Evolutionary conservation across 805 yeast species (phyloP).

Genomic region (Candida xiaguanensis): DNA sequence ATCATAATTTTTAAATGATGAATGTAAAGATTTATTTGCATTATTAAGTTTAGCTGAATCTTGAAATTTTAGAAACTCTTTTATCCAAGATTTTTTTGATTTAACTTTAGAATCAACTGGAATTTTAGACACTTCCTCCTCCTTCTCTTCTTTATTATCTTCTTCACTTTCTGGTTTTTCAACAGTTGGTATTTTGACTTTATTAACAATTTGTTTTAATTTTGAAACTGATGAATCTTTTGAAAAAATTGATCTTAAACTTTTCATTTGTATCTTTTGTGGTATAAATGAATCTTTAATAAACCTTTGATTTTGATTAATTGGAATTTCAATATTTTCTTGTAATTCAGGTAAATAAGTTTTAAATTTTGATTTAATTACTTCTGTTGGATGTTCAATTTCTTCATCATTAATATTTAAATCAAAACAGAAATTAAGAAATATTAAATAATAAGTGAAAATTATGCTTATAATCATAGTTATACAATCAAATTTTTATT

Average conservation of each 20-base stretch:
- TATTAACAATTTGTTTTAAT: not conserved
- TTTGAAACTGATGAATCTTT: slow-evolving; percentile 2
- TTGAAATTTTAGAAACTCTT: slow-evolving; percentile 19
- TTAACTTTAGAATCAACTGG: slow-evolving; percentile 5
- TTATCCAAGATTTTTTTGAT: slow-evolving; percentile 21
- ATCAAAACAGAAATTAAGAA: not conserved
- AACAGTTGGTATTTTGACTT: not conserved
- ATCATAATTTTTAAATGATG: slow-evolving; percentile 26
- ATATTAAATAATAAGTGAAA: not conserved
- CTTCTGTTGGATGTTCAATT: slow-evolving; percentile 6
- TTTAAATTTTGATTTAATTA: slow-evolving; percentile 9
- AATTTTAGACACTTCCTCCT: not conserved
- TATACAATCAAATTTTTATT: not conserved
- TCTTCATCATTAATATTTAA: slow-evolving; percentile 7
- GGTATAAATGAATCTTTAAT: slow-evolving; percentile 10
- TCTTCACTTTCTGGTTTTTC: not conserved
- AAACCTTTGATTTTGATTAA: slow-evolving; percentile 2
- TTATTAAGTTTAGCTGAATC: slow-evolving; percentile 3
- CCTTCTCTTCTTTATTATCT: not conserved
- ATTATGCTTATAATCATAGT: not conserved
- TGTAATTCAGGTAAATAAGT: slow-evolving; percentile 9
- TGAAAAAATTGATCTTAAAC: slow-evolving; percentile 6
- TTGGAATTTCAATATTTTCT: slow-evolving; percentile 8
- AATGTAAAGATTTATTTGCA: slow-evolving; percentile 14
- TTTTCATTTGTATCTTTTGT: slow-evolving; percentile 2